A percentile compares a stretch with the other conserved stretches of the same genome.
Evolutionary conservation across 306 rosid genomes (phyloP).

Genomic region (Clitoria ternatea): DNA sequence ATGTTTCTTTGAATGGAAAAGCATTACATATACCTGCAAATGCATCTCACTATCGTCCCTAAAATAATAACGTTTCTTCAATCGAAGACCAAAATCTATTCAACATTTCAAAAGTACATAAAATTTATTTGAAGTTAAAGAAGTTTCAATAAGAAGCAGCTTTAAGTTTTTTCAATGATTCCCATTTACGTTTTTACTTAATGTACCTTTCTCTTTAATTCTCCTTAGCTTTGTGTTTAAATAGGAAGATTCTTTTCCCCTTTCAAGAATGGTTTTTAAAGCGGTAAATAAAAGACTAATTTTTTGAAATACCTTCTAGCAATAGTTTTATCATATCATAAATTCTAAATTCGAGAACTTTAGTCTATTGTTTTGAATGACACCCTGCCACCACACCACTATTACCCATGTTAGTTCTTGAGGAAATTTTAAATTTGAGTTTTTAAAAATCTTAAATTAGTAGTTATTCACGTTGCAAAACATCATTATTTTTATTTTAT

Average conservation of each 20-base stretch:
- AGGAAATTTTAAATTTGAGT: too few species aligned
- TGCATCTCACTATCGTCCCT: constrained; percentile 3
- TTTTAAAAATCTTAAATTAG: too few species aligned
- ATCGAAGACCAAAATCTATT: not conserved
- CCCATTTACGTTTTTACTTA: not conserved
- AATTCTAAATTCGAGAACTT: too few species aligned
- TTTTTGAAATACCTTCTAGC: not conserved
- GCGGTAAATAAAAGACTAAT: not conserved
- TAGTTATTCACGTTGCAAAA: too few species aligned
- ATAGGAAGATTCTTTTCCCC: not conserved
- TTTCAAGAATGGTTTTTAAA: not conserved
- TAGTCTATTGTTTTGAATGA: not conserved
- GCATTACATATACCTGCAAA: not conserved
- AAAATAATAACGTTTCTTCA: constrained; percentile 1
- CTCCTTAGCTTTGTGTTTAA: not conserved
- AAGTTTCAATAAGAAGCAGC: constrained; percentile 7
- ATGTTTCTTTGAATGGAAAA: constrained; percentile 21
- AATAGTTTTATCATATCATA: too few species aligned
- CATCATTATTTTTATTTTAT: too few species aligned
- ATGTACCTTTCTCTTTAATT: not conserved
- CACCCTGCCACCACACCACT: too few species aligned
- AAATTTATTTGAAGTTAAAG: not conserved
- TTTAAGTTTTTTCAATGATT: not conserved
- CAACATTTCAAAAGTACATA: constrained; percentile 3
- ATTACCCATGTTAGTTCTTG: too few species aligned